Conservation (phyloP, 768 basidiomycete genomes). For the Tylopilus rubrobrunneus region DNA sequence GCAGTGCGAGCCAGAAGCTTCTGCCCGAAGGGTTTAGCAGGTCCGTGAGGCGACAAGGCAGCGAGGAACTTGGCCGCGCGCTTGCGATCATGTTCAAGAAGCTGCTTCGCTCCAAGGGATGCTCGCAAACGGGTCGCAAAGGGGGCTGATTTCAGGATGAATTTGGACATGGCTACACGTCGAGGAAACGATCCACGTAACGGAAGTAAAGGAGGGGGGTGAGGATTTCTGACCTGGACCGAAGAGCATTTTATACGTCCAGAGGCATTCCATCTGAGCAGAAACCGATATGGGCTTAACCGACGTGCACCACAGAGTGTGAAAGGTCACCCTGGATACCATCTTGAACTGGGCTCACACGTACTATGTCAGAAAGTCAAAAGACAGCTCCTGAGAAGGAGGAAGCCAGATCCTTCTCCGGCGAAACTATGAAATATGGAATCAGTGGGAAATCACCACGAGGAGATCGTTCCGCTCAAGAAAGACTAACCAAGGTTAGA, state of each 20-base stretch:
- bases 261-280: not conserved
- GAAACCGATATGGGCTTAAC: not conserved
- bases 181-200: not conserved
- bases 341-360: not conserved
- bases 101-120: slow-evolving; percentile 39
- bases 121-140: slow-evolving; percentile 43
- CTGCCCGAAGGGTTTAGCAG: slow-evolving; percentile 29
- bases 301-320: not conserved
- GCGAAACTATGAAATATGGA: not conserved
- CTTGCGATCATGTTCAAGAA: slow-evolving; percentile 50
- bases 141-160: slow-evolving; percentile 37
- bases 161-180: slow-evolving; percentile 34
- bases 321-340: not conserved
- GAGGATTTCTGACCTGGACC: not conserved
- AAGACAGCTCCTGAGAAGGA: not conserved
- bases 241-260: slow-evolving; percentile 16
- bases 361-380: not conserved
- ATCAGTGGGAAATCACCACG: not conserved
- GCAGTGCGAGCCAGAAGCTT: slow-evolving; percentile 8
- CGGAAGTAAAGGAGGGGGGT: not conserved
- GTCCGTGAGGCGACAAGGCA: slow-evolving; percentile 54
- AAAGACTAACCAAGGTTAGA: not conserved
- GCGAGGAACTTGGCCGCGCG: slow-evolving; percentile 55
- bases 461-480: not conserved
- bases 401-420: not conserved